Evolutionary conservation across 1,284 basidiomycete species (phyloP).

Genomic region (Leccinum fallax): DNA sequence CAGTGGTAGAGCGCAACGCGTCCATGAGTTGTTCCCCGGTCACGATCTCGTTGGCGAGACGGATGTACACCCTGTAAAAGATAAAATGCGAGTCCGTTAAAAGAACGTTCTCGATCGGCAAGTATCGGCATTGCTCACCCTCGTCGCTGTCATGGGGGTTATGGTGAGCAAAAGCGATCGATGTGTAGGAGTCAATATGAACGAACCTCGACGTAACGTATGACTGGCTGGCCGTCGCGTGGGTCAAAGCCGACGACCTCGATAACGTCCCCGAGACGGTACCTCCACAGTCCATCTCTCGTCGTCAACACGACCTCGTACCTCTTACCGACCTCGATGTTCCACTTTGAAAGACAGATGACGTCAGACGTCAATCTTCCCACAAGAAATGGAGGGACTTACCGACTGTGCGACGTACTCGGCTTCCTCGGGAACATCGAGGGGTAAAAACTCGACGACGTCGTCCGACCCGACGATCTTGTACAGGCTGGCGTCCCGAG

Average conservation of each 20-base stretch:
- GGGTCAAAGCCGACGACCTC: conserved; percentile 25
- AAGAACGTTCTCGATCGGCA: neutral
- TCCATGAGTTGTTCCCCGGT: conserved; percentile 21
- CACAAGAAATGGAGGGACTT: neutral
- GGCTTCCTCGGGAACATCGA: conserved; percentile 20
- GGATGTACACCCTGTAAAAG: conserved; percentile 13
- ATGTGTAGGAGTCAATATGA: neutral
- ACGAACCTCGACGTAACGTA: conserved; percentile 28
- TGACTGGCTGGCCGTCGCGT: conserved; percentile 24
- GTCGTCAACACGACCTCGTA: conserved; percentile 30
- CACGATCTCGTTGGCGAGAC: conserved; percentile 25
- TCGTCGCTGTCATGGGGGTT: conserved; percentile 14
- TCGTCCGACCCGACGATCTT: conserved; percentile 30
- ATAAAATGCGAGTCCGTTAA: neutral
- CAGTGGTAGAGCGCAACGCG: conserved; percentile 16
- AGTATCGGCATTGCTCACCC: conserved; percentile 13
- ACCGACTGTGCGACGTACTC: conserved; percentile 24
- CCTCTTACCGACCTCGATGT: conserved; percentile 11
- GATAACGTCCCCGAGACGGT: conserved; percentile 27
- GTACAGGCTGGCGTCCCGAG: conserved; percentile 23
- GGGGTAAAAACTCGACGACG: conserved; percentile 27
- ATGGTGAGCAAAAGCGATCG: neutral
- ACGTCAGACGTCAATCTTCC: neutral
- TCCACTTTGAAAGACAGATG: conserved; percentile 20
- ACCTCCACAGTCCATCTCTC: conserved; percentile 30